A percentile compares a stretch with the other conserved stretches of the same genome.
phyloP scores from a whole-genome alignment of 2,329 filamentous ascomycete species.

The Thielaviopsis populi region DNA sequence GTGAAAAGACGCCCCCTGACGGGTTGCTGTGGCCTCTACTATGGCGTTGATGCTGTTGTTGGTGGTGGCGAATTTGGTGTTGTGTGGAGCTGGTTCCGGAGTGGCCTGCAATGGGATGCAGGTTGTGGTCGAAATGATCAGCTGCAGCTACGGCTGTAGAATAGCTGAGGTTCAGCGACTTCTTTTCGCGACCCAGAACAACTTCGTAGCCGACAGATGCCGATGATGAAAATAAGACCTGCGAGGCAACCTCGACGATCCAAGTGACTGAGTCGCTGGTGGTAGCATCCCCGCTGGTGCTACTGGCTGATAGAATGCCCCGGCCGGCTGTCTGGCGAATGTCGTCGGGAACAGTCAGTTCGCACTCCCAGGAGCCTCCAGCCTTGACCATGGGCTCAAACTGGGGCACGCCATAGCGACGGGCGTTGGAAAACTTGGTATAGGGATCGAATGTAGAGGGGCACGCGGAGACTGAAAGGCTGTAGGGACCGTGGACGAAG shows the following conservation, averaged over 20 bases:
- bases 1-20: slow-evolving; percentile 63
- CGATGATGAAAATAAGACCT: slow-evolving; percentile 84
- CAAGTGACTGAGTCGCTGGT: slow-evolving; percentile 53
- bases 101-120: neutral
- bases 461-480: slow-evolving; percentile 72
- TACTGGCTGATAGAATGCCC: slow-evolving; percentile 20
- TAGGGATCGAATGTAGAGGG: slow-evolving; percentile 74
- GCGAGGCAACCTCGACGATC: slow-evolving; percentile 82
- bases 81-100: slow-evolving; percentile 3
- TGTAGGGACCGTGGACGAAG: slow-evolving; percentile 93
- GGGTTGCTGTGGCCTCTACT: neutral
- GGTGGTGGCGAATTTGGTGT: slow-evolving; percentile 39
- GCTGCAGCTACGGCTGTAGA: slow-evolving; percentile 31
- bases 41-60: slow-evolving; percentile 38
- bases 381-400: slow-evolving; percentile 96
- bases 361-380: slow-evolving; percentile 70
- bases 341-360: slow-evolving; percentile 63
- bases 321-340: slow-evolving; percentile 50
- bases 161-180: slow-evolving; percentile 54
- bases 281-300: slow-evolving; percentile 28
- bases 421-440: slow-evolving; percentile 53
- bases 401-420: slow-evolving; percentile 63
- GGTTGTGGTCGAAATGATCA: slow-evolving; percentile 5
- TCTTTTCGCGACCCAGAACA: slow-evolving; percentile 69
- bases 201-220: slow-evolving; percentile 82